Evolutionary conservation across 2,329 filamentous ascomycete species (phyloP), one percentile per base, ranked within the genome.

Genomic region (Ascochyta fabae): DNA sequence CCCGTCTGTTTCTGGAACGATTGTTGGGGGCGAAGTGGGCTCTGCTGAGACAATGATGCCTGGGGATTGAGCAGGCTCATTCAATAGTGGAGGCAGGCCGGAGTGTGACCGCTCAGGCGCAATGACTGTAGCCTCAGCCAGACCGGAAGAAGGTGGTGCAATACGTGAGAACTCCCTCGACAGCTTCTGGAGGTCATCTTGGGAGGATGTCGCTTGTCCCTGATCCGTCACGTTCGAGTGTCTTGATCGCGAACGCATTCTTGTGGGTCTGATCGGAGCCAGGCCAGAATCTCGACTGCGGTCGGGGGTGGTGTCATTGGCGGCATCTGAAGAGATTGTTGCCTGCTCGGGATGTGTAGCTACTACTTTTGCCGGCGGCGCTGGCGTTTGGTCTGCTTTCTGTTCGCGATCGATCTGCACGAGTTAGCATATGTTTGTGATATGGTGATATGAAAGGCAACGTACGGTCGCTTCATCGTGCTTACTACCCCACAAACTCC

Each of bases 401-500:
- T 71, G 60, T 60, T 76, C 73, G 35, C 73, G 69, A 12, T 58
- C 67, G 43, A 76, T 69, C 73, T 76, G 42, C 12, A 15, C 13
- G 39, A 4, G 38, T 60, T 27, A 58, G 53, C 41, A 54, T 19
- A 1, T 16, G 10, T 33, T 13, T 4, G 10, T 10, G 3, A 26
- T n/a, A 34, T 1, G 7, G 41, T 12, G 9, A 24, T 2, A 1
- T 23, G 27, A 13, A 26, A n/a, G n/a, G 29, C 12, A 8, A 60
- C 70, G 53, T 66, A 96, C 82, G 0, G 89, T 90, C 59, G 82
- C 82, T 73, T 94, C 85, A 70, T 98, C 95, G 69, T 97, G 92
- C 71, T 90, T 96, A 41, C 89, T 93, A 13, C 91, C 92, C 90
- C 92, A 96, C 1, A 88, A 81, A 45, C 87, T 90, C 94, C 94